Percentiles rank a stretch among this genome's conserved stretches.
These are phyloP conservation scores for Dentipellis fragilis DNA, from an alignment of 768 basidiomycete genomes.

Conservation along the genomic window DNA sequence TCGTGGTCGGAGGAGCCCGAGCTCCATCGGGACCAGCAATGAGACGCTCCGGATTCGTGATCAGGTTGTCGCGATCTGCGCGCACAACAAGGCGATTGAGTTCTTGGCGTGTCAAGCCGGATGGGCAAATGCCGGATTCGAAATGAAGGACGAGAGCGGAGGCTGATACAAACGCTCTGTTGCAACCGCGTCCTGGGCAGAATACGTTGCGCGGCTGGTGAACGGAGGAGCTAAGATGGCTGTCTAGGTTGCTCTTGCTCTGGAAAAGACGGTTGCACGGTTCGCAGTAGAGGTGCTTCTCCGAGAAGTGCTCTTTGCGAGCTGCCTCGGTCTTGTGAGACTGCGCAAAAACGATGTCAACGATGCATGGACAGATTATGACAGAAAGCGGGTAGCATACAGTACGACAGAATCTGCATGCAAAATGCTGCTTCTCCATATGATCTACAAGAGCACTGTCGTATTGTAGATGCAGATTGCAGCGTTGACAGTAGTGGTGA, in stretches of 20 bases:
- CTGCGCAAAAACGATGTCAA: not conserved
- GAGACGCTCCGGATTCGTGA: conserved; percentile 48
- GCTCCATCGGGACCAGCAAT: conserved; percentile 25
- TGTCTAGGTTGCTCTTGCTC: conserved; percentile 26
- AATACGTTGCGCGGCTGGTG: conserved; percentile 32
- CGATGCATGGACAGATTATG: too few relatives aligned
- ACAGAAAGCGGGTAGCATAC: not conserved
- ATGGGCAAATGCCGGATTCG: conserved; percentile 48
- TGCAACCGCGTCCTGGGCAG: conserved; percentile 35
- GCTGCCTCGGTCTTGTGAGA: not conserved
- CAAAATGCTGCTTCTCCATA: not conserved
- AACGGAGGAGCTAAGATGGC: conserved; percentile 44
- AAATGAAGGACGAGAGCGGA: conserved; percentile 54
- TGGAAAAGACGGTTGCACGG: conserved; percentile 35
- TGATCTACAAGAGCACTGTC: conserved; percentile 3
- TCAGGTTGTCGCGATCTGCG: conserved; percentile 34
- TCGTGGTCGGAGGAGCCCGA: conserved; percentile 21
- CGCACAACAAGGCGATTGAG: conserved; percentile 31
- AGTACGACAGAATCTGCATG: not conserved
- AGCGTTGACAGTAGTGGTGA: conserved; percentile 8
- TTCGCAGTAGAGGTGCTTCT: conserved; percentile 30
- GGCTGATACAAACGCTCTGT: conserved; percentile 34
- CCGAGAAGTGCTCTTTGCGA: conserved; percentile 8
- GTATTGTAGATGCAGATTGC: not conserved
- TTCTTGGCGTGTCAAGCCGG: conserved; percentile 32